A percentile compares a stretch with the other conserved stretches of the same genome.
Conservation (phyloP, 2,329 filamentous ascomycete species). For the Periconia sp. region DNA sequence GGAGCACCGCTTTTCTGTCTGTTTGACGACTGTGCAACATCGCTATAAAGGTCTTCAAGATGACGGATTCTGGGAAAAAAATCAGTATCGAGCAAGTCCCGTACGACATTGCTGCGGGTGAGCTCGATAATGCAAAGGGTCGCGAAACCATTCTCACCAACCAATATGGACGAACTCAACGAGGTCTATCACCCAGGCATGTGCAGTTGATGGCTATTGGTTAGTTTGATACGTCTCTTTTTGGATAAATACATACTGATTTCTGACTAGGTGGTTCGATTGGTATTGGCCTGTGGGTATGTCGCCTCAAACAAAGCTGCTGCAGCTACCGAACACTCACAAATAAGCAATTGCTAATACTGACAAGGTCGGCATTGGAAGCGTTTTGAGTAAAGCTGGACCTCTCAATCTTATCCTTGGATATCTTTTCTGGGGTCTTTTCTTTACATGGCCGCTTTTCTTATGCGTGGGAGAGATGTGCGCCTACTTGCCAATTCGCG, state of each 20-base stretch:
- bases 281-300: background rate
- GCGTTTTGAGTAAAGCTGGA: conserved; percentile 48
- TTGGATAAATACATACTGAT: background rate
- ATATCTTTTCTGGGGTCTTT: conserved; percentile 59
- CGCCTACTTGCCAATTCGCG: conserved; percentile 72
- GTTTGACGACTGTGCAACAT: background rate
- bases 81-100: background rate
- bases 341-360: background rate
- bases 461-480: conserved; percentile 84
- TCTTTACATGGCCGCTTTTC: conserved; percentile 29
- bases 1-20: background rate
- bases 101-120: background rate
- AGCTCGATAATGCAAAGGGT: background rate
- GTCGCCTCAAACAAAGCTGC: background rate
- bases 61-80: background rate
- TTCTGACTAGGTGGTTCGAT: background rate
- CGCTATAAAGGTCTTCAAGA: background rate
- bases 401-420: conserved; percentile 68
- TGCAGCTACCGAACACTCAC: background rate
- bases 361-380: conserved; percentile 58
- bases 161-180: background rate
- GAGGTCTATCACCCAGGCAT: background rate
- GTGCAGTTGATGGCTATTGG: background rate
- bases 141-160: background rate
- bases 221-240: background rate